Percentiles rank a stretch among this genome's conserved stretches.
Conservation (phyloP, 75 land plant species). For the Selaginella moellendorffii region DNA sequence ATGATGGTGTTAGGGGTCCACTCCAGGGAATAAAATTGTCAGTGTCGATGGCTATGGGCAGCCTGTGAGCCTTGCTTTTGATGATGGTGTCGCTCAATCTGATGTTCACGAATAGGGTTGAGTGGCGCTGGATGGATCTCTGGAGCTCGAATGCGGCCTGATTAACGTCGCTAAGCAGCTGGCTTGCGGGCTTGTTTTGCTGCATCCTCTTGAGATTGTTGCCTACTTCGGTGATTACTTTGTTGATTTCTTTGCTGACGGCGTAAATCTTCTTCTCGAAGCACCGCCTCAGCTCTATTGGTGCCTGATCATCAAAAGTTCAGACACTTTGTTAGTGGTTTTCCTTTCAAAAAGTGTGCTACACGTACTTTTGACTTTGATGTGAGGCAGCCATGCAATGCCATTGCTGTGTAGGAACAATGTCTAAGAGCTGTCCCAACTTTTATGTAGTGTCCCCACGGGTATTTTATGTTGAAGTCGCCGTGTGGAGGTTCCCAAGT, state of each 20-base stretch:
- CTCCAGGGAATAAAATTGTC: no score
- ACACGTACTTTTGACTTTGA: neutral
- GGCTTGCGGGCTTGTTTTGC: neutral
- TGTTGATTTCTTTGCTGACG: neutral
- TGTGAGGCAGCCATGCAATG: slow-evolving; percentile 43
- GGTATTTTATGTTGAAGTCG: slow-evolving; percentile 33
- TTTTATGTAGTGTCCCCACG: slow-evolving; percentile 50
- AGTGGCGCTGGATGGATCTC: neutral
- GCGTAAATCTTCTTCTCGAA: neutral
- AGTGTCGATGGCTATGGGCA: no score
- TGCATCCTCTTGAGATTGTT: neutral
- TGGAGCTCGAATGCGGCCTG: neutral
- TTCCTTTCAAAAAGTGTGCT: no score
- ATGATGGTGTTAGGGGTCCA: no score
- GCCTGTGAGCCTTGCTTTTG: neutral
- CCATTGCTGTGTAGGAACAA: slow-evolving; percentile 64
- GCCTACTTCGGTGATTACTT: neutral
- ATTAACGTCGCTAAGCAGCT: neutral
- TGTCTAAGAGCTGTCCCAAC: slow-evolving; percentile 48
- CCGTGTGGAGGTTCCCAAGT: slow-evolving; percentile 75
- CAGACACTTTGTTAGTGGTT: neutral
- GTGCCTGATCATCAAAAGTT: neutral
- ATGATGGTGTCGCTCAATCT: neutral
- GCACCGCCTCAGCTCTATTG: neutral
- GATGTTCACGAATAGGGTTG: neutral